A percentile compares a stretch with the other conserved stretches of the same genome.
Conservation (phyloP, 805 yeast genomes). For the Yarrowia deformans region DNA sequence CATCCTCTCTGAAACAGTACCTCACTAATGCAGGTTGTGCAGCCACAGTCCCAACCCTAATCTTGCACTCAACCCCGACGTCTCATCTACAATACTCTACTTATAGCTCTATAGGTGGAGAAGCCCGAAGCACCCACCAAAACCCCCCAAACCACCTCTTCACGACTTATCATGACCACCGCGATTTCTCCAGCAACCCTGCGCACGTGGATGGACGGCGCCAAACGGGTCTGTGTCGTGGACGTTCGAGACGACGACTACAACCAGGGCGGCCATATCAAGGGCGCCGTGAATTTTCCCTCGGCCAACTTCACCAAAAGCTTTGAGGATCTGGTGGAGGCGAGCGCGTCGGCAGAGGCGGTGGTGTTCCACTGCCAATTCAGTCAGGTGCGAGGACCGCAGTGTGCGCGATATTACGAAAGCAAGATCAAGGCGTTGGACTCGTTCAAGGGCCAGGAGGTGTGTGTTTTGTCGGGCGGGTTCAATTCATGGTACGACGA, state of each 20-base stretch:
- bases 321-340: conserved; percentile 53
- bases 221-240: conserved; percentile 55
- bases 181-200: conserved; percentile 46
- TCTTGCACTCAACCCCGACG: not conserved
- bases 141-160: not conserved
- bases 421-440: conserved; percentile 50
- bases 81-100: not conserved
- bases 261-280: conserved; percentile 74
- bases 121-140: not conserved
- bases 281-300: conserved; percentile 63
- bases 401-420: conserved; percentile 72
- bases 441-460: conserved; percentile 53
- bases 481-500: conserved; percentile 76
- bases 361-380: conserved; percentile 90
- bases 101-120: not conserved
- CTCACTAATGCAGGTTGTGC: conserved; percentile 28
- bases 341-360: conserved; percentile 53
- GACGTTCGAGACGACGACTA: conserved; percentile 89
- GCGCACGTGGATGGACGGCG: conserved; percentile 46
- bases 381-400: conserved; percentile 91
- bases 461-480: conserved; percentile 84
- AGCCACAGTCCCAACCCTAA: conserved; percentile 29
- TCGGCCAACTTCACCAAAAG: conserved; percentile 55
- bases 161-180: conserved; percentile 16
- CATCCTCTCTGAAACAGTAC: conserved; percentile 18